These are phyloP conservation scores for Nissolia schottii DNA, from an alignment of 306 rosid species.

Conservation along the genomic window DNA sequence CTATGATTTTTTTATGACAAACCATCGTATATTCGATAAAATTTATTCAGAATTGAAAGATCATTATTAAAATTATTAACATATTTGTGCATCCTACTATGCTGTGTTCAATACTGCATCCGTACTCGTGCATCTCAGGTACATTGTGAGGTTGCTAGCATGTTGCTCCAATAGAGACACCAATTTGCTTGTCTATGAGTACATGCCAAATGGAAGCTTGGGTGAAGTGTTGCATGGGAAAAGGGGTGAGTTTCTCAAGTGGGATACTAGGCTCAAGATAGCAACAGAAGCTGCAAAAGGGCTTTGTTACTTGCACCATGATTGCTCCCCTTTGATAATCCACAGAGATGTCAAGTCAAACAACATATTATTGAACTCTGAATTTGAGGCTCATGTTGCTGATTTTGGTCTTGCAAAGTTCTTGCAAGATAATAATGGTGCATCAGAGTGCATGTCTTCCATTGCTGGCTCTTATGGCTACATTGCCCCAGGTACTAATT, in stretches of 20 bases:
- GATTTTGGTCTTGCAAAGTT: conserved; percentile 95
- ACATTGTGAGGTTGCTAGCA: conserved; percentile 76
- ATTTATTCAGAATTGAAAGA: no score
- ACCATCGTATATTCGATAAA: no score
- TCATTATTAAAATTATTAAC: no score
- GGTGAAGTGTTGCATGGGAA: conserved; percentile 90
- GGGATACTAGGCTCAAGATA: conserved; percentile 77
- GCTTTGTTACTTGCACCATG: conserved; percentile 86
- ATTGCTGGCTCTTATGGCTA: conserved; percentile 96
- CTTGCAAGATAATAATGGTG: conserved; percentile 67
- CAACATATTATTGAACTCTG: conserved; percentile 70
- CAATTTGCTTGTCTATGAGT: conserved; percentile 83
- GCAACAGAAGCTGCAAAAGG: conserved; percentile 93
- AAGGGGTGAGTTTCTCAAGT: conserved; percentile 63
- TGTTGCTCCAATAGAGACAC: conserved; percentile 75
- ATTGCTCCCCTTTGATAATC: conserved; percentile 75
- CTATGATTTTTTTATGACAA: no score
- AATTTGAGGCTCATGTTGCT: conserved; percentile 92
- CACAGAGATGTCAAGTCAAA: conserved; percentile 94
- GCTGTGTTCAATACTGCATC: no score
- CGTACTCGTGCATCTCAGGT: no score
- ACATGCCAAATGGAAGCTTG: conserved; percentile 82
- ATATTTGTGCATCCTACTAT: no score
- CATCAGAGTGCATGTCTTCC: conserved; percentile 95
- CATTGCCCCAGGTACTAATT: conserved; percentile 83